phyloP scores from a whole-genome alignment of 2,329 filamentous ascomycete species.

The Xylaria arbuscula region DNA sequence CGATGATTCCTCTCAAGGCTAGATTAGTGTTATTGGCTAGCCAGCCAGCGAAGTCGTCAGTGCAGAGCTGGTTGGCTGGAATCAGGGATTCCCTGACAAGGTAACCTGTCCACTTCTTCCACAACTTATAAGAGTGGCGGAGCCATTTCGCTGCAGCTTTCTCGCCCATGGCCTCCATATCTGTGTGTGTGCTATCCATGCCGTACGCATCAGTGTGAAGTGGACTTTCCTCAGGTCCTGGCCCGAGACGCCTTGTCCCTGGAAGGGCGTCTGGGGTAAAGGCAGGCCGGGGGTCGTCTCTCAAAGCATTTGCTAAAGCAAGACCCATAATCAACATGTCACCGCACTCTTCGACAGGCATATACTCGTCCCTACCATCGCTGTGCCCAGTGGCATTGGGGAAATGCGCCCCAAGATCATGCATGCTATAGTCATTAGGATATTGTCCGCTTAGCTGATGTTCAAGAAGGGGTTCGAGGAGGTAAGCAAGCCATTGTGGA shows the following conservation, averaged over 20 bases:
- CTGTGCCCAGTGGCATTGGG: constrained; percentile 80
- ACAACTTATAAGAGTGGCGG: constrained; percentile 70
- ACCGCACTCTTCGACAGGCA: constrained; percentile 80
- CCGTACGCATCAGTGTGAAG: constrained; percentile 50
- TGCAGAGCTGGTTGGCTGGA: constrained; percentile 78
- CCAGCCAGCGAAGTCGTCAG: constrained; percentile 83
- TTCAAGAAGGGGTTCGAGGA: constrained; percentile 83
- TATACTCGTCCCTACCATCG: constrained; percentile 77
- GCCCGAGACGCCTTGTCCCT: constrained; percentile 28
- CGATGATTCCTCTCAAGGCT: constrained; percentile 80
- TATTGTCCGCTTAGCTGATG: constrained; percentile 86
- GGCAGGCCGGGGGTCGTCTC: constrained; percentile 67
- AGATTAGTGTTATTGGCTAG: constrained; percentile 79
- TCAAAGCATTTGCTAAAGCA: constrained; percentile 79
- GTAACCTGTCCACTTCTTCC: constrained; percentile 81
- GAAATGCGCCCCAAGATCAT: constrained; percentile 78
- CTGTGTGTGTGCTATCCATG: constrained; percentile 72
- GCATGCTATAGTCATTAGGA: constrained; percentile 83
- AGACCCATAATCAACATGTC: constrained; percentile 84
- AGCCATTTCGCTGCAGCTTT: constrained; percentile 56
- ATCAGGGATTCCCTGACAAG: constrained; percentile 76
- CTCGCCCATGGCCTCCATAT: constrained; percentile 58
- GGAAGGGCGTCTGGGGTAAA: constrained; percentile 63
- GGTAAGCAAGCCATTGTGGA: constrained; percentile 80
- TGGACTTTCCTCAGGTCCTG: constrained; percentile 36